Evolutionary conservation across 2,329 filamentous ascomycete species (phyloP).

Genomic region (Bipolaris bicolor): DNA sequence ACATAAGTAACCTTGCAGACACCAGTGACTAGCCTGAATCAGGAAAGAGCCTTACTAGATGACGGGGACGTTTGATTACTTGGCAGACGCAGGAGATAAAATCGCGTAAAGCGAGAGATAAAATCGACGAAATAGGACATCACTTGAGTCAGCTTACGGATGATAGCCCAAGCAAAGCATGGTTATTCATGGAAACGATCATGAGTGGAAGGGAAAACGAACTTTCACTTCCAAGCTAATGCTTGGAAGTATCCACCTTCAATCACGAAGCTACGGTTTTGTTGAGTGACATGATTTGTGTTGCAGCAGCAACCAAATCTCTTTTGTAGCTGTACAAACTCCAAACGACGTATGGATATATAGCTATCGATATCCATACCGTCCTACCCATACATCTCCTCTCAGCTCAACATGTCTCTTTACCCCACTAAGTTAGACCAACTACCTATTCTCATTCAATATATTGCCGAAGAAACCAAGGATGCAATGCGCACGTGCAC

Average conservation of each 20-base stretch:
- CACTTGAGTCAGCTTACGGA: not conserved
- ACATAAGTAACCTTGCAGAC: no score
- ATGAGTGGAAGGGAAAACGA: not conserved
- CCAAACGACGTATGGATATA: not conserved
- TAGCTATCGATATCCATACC: not conserved
- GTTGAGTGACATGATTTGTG: not conserved
- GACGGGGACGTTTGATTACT: not conserved
- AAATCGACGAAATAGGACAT: not conserved
- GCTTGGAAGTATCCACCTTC: not conserved
- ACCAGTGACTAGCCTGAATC: not conserved
- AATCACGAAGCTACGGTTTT: not conserved
- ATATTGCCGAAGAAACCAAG: slow-evolving; percentile 75
- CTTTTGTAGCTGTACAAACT: not conserved
- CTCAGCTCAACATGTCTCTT: not conserved
- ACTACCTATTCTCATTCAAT: slow-evolving; percentile 74
- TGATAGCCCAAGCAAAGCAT: not conserved
- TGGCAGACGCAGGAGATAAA: not conserved
- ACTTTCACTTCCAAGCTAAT: not conserved
- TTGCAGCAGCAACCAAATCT: not conserved
- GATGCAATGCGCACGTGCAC: slow-evolving; percentile 77
- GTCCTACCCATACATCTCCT: not conserved
- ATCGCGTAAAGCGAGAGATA: not conserved
- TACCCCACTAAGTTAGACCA: slow-evolving; percentile 66
- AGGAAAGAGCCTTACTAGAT: not conserved
- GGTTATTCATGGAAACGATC: not conserved